These are phyloP conservation scores for Stylosanthes scabra DNA, from an alignment of 331 rosid species.

Conservation along the genomic window DNA sequence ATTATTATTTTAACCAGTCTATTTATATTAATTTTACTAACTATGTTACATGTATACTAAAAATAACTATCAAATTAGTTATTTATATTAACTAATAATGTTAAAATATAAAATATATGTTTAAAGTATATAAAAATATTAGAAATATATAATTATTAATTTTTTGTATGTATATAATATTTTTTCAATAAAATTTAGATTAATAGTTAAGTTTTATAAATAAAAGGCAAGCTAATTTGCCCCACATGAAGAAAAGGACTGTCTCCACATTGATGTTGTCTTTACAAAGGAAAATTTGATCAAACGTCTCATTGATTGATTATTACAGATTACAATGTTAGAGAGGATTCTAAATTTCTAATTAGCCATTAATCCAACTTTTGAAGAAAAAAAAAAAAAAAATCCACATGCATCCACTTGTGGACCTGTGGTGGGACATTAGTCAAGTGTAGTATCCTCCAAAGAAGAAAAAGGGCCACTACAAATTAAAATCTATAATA, in stretches of 20 bases:
- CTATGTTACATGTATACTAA: too few species aligned
- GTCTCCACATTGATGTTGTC: constrained; percentile 31
- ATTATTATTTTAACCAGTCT: too few species aligned
- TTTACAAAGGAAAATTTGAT: constrained; percentile 19
- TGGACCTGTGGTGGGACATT: constrained; percentile 49
- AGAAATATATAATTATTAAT: too few species aligned
- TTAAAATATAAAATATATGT: too few species aligned
- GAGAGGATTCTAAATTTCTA: constrained; percentile 47
- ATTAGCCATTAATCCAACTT: constrained; percentile 40
- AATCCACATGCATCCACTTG: constrained; percentile 39
- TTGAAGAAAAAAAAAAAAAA: constrained; percentile 38
- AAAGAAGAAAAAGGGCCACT: not conserved
- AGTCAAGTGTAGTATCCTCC: constrained; percentile 39
- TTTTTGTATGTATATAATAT: too few species aligned
- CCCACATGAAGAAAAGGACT: constrained; percentile 39
- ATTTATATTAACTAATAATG: too few species aligned
- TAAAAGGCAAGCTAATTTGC: constrained; percentile 42
- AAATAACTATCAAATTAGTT: too few species aligned
- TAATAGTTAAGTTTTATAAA: not conserved
- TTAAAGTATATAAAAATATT: not conserved
- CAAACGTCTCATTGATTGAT: not conserved
- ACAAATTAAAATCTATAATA: constrained; percentile 19
- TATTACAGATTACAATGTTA: not conserved
- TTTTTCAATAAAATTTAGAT: too few species aligned
- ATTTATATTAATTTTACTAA: too few species aligned